Conservation (phyloP, 352 stramenopile species). For the Plasmopara halstedii region DNA sequence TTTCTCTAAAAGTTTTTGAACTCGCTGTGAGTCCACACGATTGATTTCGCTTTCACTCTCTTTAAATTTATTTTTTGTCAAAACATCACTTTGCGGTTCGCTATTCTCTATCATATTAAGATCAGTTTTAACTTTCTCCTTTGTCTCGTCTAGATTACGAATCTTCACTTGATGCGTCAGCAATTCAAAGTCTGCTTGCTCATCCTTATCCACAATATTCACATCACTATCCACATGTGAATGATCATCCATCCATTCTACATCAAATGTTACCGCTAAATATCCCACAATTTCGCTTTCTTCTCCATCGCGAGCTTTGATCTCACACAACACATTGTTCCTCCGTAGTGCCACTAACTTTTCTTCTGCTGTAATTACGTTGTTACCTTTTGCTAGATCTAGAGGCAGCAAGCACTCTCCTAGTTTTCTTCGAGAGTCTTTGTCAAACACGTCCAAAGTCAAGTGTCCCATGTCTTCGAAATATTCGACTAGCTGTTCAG, state of each 20-base stretch:
- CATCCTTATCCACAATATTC: background rate
- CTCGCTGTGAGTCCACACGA: conserved; percentile 1
- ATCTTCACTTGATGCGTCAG: background rate
- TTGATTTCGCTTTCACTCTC: background rate
- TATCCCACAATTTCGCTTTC: conserved; percentile 19
- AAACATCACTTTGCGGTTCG: background rate
- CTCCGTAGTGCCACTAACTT: conserved; percentile 20
- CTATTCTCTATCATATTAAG: background rate
- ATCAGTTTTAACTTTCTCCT: background rate
- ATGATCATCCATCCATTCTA: conserved; percentile 12
- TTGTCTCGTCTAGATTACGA: background rate
- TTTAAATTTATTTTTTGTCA: background rate
- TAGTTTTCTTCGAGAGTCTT: conserved; percentile 25
- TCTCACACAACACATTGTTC: conserved; percentile 36
- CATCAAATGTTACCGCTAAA: conserved; percentile 22
- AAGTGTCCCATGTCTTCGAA: conserved; percentile 52
- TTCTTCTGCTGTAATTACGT: conserved; percentile 11
- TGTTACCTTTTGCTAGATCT: background rate
- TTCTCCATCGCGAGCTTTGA: conserved; percentile 8
- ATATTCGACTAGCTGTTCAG: conserved; percentile 39
- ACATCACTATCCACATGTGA: background rate
- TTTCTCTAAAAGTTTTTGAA: conserved; percentile 33
- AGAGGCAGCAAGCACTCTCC: conserved; percentile 28
- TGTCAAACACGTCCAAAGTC: conserved; percentile 57
- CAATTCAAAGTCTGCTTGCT: background rate